Base-by-base conservation (phyloP, 78 protist species). In the Speleostelium caveatum region DNA sequence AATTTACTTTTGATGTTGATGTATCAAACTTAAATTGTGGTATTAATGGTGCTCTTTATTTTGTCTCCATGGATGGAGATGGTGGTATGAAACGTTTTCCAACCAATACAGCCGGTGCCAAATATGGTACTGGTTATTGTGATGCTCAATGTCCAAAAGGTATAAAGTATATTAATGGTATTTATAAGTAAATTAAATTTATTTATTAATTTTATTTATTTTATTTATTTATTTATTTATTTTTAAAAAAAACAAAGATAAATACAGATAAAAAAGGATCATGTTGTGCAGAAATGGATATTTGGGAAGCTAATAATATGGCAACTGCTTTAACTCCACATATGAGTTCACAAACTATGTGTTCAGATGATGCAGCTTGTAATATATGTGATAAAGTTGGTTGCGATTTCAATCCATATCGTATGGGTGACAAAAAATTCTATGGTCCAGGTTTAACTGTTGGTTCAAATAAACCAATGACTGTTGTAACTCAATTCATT, bases 301-400 rank as follows among this genome's bases (percentile, higher is more conserved):
- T 93, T 41, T 93, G 95, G 95, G 95, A 93, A 71, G 93, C 95
- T n/a, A n/a, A n/a, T n/a, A n/a, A n/a, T n/a, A n/a, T n/a, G n/a
- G n/a, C n/a, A n/a, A n/a, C n/a, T n/a, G 95, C 95, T 14, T 19
- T 68, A 30, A 93, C 95, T 3, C 87, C 95, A 38, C 95, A 93
- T 75, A 39, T 78, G 30, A 92, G 95, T 75, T 8, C 26, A 7
- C 92, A 66, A 59, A 36, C 39, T 7, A 41, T 83, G 17, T 93
- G 95, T 59, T 16, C 42, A 5, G 86, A 30, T 49, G 71, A 63
- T 26, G 16, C 0, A 51, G 87, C 67, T 72, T 36, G 36, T 30
- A 78, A 88, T n/a, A 53, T 86, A 21, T 93, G 95, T 59, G 95
- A 93, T 62, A 75, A 85, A 67, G 92, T 77, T 61, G 95, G 95